phyloP scores from a whole-genome alignment of 2,329 filamentous ascomycete genomes.

The Pestalotiopsis sp. region DNA sequence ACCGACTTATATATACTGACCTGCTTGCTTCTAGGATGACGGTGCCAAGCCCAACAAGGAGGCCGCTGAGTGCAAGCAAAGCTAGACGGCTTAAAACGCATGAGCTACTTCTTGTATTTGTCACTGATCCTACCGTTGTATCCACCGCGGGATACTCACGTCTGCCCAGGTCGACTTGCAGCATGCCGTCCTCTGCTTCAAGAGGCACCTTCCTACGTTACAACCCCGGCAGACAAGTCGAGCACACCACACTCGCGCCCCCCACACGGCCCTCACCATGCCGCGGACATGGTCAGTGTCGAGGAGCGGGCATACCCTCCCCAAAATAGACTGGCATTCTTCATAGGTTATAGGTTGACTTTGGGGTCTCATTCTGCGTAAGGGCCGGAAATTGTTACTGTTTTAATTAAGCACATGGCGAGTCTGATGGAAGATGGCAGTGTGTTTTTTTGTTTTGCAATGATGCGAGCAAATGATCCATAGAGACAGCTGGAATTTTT shows the following conservation, averaged over 20 bases:
- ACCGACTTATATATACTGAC: background rate
- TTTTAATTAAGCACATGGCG: constrained; percentile 30
- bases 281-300: constrained; percentile 31
- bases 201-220: background rate
- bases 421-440: constrained; percentile 10
- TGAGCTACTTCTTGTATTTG: background rate
- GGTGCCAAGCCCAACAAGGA: constrained; percentile 91
- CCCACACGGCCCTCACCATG: constrained; percentile 18
- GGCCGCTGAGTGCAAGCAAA: constrained; percentile 95
- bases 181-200: background rate
- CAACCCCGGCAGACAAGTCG: background rate
- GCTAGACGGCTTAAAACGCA: constrained; percentile 53
- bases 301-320: constrained; percentile 1
- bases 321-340: constrained; percentile 37
- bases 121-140: background rate
- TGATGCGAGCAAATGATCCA: constrained; percentile 16
- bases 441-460: background rate
- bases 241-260: background rate
- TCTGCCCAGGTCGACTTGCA: constrained; percentile 1
- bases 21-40: constrained; percentile 67
- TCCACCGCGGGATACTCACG: background rate
- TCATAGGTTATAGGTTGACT: constrained; percentile 33
- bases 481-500: constrained; percentile 24
- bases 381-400: constrained; percentile 35
- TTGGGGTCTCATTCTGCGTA: constrained; percentile 36